Conservation (phyloP, 1,284 basidiomycete species). For the Apiotrichum gamsii region DNA sequence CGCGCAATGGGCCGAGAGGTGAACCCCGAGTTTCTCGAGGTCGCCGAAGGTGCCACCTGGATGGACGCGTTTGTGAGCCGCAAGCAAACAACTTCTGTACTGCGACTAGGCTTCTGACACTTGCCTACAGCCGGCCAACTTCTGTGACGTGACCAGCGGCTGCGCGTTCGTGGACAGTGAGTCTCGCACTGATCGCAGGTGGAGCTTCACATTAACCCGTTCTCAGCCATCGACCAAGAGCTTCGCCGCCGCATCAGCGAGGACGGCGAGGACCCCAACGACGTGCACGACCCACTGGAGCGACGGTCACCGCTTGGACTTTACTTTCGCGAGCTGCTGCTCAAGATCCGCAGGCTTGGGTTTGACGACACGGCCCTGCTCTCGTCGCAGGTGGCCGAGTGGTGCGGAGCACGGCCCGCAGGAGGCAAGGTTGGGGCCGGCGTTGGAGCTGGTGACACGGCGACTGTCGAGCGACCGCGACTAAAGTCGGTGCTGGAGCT, state of each 20-base stretch:
- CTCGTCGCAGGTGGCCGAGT: constrained; percentile 25
- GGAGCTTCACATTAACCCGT: no score
- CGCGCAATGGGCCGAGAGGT: constrained; percentile 24
- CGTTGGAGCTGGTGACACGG: no score
- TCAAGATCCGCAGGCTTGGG: constrained; percentile 34
- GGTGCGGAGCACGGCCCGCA: constrained; percentile 25
- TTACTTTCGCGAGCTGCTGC: constrained; percentile 31
- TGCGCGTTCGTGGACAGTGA: constrained; percentile 32
- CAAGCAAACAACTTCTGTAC: no score
- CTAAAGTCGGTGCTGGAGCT: no score
- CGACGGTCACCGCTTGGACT: constrained; percentile 38
- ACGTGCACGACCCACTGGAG: constrained; percentile 18
- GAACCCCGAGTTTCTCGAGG: constrained; percentile 7
- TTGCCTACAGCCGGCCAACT: constrained; percentile 16
- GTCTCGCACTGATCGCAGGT: no score
- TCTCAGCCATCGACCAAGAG: constrained; percentile 33
- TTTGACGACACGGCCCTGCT: constrained; percentile 39
- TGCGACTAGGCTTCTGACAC: no score
- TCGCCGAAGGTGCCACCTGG: constrained; percentile 27
- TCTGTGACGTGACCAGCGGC: constrained; percentile 26
- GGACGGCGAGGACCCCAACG: constrained; percentile 23
- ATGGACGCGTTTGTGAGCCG: constrained; percentile 30
- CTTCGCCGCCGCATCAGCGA: constrained; percentile 31
- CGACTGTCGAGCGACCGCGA: neutral
- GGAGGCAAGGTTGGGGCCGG: no score